phyloP scores from a whole-genome alignment of 2,329 filamentous ascomycete species.

The Graphium sp. region DNA sequence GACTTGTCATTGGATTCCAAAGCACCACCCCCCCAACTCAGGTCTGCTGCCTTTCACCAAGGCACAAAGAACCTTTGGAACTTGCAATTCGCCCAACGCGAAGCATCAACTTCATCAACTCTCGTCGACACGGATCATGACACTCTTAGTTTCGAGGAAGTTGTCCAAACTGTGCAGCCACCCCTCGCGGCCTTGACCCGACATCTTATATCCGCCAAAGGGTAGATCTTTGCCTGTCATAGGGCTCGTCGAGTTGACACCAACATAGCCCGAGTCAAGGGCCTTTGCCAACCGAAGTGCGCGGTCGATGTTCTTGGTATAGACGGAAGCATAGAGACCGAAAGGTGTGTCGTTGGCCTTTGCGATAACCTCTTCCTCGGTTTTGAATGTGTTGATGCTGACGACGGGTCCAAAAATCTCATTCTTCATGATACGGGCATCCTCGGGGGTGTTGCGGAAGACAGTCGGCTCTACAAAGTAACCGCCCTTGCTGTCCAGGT shows the following conservation, averaged over 20 bases:
- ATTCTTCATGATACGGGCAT: slow-evolving; percentile 32
- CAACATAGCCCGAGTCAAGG: slow-evolving; percentile 43
- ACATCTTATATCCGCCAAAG: slow-evolving; percentile 10
- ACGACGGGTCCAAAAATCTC: slow-evolving; percentile 51
- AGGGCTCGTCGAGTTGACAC: slow-evolving; percentile 33
- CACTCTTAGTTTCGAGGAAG: slow-evolving; percentile 9
- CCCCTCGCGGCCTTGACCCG: slow-evolving; percentile 8
- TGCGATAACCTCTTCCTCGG: slow-evolving; percentile 14
- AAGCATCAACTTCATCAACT: neutral
- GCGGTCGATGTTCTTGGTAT: slow-evolving; percentile 32
- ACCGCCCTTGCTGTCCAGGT: slow-evolving; percentile 12
- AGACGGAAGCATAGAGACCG: slow-evolving; percentile 38
- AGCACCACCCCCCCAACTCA: no score
- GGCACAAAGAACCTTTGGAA: neutral
- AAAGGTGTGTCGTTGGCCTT: slow-evolving; percentile 27
- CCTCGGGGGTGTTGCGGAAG: slow-evolving; percentile 11
- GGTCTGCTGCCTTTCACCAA: no score
- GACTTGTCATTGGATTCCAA: no score
- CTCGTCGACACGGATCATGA: slow-evolving; percentile 6
- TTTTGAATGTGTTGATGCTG: slow-evolving; percentile 27
- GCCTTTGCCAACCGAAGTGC: slow-evolving; percentile 27
- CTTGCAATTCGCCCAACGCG: no score
- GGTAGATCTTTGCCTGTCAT: slow-evolving; percentile 7
- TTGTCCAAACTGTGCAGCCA: slow-evolving; percentile 8
- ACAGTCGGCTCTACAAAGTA: slow-evolving; percentile 13